Conservation (phyloP, 2,329 filamentous ascomycete genomes). For the Exophiala xenobiotica region DNA sequence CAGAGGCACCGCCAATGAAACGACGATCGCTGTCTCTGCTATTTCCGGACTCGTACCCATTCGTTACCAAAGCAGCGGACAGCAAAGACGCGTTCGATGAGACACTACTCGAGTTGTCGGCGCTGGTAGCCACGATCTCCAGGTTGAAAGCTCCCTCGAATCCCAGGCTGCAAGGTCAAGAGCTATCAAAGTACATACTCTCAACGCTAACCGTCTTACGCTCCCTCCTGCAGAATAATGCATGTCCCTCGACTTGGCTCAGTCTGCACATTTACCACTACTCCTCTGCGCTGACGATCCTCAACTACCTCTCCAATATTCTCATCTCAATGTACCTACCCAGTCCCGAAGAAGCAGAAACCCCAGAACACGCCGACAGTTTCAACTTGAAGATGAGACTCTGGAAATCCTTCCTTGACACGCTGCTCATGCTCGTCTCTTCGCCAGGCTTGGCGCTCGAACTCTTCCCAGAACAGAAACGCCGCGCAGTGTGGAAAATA, state of each 20-base stretch:
- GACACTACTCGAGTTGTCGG: constrained; percentile 81
- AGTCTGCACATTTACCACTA: constrained; percentile 93
- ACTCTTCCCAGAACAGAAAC: constrained; percentile 95
- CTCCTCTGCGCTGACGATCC: constrained; percentile 79
- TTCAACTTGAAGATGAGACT: constrained; percentile 77
- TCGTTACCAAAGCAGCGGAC: constrained; percentile 69
- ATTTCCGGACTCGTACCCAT: constrained; percentile 88
- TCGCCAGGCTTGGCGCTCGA: constrained; percentile 87
- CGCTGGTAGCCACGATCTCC: constrained; percentile 78
- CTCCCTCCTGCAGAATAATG: constrained; percentile 83
- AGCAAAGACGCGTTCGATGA: constrained; percentile 72
- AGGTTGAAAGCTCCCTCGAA: constrained; percentile 73
- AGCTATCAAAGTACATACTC: constrained; percentile 58
- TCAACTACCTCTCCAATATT: constrained; percentile 78
- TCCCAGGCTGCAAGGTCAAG: constrained; percentile 54
- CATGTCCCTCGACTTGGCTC: constrained; percentile 86
- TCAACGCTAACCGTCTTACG: constrained; percentile 80
- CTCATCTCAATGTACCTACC: constrained; percentile 83
- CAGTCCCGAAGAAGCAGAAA: constrained; percentile 68
- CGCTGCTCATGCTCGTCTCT: constrained; percentile 82
- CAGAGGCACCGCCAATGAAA: constrained; percentile 60
- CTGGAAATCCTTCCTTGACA: constrained; percentile 91
- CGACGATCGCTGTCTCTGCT: constrained; percentile 73
- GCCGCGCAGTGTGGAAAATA: constrained; percentile 97
- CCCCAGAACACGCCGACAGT: constrained; percentile 61